Conservation (phyloP, 768 basidiomycete genomes). For the Steccherinum ochraceum region DNA sequence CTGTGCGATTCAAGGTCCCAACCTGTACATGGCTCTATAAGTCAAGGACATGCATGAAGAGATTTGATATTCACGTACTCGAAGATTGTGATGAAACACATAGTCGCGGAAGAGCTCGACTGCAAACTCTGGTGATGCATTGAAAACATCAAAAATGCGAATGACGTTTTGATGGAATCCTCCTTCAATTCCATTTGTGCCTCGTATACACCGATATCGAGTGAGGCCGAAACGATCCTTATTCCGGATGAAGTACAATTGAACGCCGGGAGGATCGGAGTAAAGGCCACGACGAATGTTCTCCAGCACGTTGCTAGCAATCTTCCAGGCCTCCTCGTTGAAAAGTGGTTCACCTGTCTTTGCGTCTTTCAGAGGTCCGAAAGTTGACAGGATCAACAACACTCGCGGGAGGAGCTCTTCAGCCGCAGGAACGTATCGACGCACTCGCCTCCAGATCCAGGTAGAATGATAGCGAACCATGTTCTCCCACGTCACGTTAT, state of each 20-base stretch:
- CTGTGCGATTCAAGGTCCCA: too few species aligned
- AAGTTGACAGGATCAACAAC: not conserved
- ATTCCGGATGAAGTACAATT: not conserved
- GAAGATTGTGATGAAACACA: too few species aligned
- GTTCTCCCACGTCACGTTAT: not conserved
- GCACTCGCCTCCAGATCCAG: not conserved
- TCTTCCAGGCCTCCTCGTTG: conserved; percentile 1
- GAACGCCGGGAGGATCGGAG: not conserved
- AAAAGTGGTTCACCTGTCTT: not conserved
- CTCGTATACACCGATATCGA: not conserved
- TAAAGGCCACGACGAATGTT: not conserved
- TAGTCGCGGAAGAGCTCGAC: too few species aligned
- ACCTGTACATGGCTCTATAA: too few species aligned
- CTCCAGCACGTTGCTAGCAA: not conserved
- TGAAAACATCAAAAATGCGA: too few species aligned
- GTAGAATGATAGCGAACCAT: not conserved
- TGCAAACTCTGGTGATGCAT: too few species aligned
- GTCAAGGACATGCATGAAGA: too few species aligned
- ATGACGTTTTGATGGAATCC: too few species aligned
- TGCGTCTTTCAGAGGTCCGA: conserved; percentile 1
- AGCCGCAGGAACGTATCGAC: not conserved
- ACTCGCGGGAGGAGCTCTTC: not conserved
- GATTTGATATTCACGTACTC: too few species aligned
- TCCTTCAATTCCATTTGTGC: conserved; percentile 1
- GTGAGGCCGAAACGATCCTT: not conserved